Evolutionary conservation across 2,329 filamentous ascomycete species (phyloP).

Genomic region (Furcasterigmium sp.): DNA sequence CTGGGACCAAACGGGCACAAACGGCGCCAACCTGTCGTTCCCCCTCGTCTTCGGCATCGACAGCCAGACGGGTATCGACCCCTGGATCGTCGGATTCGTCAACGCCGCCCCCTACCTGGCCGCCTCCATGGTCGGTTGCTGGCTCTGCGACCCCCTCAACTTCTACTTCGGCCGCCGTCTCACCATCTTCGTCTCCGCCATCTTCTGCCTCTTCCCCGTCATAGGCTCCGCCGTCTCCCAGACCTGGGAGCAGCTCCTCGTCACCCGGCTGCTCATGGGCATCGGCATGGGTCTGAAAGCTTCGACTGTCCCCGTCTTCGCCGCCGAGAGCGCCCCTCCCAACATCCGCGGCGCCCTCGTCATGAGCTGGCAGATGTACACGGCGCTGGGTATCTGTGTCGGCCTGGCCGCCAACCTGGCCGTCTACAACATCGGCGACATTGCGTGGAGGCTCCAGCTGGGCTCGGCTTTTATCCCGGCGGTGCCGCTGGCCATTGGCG

Average conservation of each 20-base stretch:
- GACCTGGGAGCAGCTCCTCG: slow-evolving; percentile 66
- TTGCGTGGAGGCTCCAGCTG: slow-evolving; percentile 55
- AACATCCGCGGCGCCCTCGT: slow-evolving; percentile 69
- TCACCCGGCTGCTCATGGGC: slow-evolving; percentile 67
- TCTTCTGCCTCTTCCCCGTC: slow-evolving; percentile 65
- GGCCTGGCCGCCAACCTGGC: slow-evolving; percentile 56
- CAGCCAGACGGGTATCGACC: slow-evolving; percentile 37
- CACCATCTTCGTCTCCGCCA: slow-evolving; percentile 66
- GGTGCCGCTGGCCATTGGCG: slow-evolving; percentile 44
- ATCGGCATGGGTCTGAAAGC: slow-evolving; percentile 74
- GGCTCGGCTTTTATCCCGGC: slow-evolving; percentile 58
- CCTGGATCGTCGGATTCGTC: slow-evolving; percentile 57
- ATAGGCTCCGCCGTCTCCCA: slow-evolving; percentile 68
- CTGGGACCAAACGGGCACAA: slow-evolving; percentile 41
- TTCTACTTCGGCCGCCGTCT: slow-evolving; percentile 35
- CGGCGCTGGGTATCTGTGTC: slow-evolving; percentile 44
- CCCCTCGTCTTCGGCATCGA: slow-evolving; percentile 38
- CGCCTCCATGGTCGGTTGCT: not conserved
- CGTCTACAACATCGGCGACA: slow-evolving; percentile 40
- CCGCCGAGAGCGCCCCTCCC: slow-evolving; percentile 68
- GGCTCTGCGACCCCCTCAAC: slow-evolving; percentile 8
- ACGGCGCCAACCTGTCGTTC: slow-evolving; percentile 43
- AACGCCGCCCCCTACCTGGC: slow-evolving; percentile 42
- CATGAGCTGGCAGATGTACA: slow-evolving; percentile 69
- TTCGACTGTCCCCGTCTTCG: slow-evolving; percentile 67